Evolutionary conservation across 2,329 filamentous ascomycete genomes (phyloP).

Genomic region (Diaporthe ampelina): DNA sequence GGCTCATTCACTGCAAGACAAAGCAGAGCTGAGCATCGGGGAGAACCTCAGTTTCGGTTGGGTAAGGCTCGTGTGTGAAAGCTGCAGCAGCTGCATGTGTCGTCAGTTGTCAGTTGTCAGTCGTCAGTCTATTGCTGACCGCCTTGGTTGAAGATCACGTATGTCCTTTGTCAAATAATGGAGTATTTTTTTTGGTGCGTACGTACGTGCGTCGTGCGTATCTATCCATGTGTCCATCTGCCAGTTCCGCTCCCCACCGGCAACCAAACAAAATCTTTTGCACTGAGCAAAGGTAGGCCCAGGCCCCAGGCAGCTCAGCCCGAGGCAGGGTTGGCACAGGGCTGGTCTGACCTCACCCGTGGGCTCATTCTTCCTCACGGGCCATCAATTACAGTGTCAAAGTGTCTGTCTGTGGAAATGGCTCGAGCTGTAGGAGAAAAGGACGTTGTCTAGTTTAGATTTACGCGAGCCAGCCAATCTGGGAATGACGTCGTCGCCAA

Average conservation of each 20-base stretch:
- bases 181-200: neutral
- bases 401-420: too few species aligned
- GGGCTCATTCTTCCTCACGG: constrained; percentile 2
- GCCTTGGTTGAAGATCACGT: constrained; percentile 12
- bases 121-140: constrained; percentile 19
- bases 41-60: neutral
- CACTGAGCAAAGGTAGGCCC: constrained; percentile 11
- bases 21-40: neutral
- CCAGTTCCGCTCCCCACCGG: constrained; percentile 11
- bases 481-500: constrained; percentile 37
- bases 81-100: neutral
- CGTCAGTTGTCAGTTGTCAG: neutral
- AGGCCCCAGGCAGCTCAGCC: neutral
- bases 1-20: neutral
- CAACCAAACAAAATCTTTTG: constrained; percentile 2
- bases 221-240: constrained; percentile 23
- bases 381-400: neutral
- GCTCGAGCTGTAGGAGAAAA: neutral
- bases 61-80: neutral
- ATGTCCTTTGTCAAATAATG: constrained; percentile 19
- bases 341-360: constrained; percentile 3
- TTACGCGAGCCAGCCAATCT: constrained; percentile 31
- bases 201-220: constrained; percentile 19
- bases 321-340: constrained; percentile 30
- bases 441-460: constrained; percentile 4